Base-by-base conservation (phyloP, 1,139 yeast species). In the Pichia sp. region DNA sequence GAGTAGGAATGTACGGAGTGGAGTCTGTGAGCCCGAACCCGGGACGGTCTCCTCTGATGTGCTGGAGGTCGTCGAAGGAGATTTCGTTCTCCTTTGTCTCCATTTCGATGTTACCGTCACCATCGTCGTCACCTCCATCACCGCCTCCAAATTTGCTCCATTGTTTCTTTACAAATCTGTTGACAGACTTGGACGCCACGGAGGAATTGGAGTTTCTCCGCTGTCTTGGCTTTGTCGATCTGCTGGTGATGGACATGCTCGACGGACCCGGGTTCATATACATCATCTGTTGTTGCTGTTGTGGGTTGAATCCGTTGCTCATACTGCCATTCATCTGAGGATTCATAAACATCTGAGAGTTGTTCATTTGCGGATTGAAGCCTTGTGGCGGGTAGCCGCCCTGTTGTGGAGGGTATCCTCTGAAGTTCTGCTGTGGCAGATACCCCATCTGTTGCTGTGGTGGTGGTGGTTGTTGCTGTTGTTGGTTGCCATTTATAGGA, bases 1-100 rank as follows among this genome's bases (percentile, higher is more conserved):
- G 48, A 0, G 88, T 83, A 10, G 94, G 94, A 37, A 85, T 85
- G 53, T 83, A 79, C 4, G 93, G 91, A 0, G 88, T 75, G 0
- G 90, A 75, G 56, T 83, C 89, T 35, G 73, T 67, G 38, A 18
- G 53, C 33, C 53, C 53, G 19, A 42, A 42, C 2, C 84, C 84
- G 59, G 83, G 83, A 36, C 79, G 79, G 4, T 88, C 89, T 54
- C 82, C 86, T 46, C 85, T 70, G 3, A 82, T 67, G 49, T 81
- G 83, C 30, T 79, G 68, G 12, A 85, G 70, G 58, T 85, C 91
- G 53, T 79, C 79, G 54, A 83, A 80, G 0, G 88, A 76, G 52
- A 84, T 71, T 37, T 70, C 67, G 3, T 68, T 66, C 2, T 73
- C 70, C 27, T 66, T 64, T 12, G 72, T 27, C 21, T 50, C 35